Evolutionary conservation across 2,329 filamentous ascomycete genomes (phyloP), one percentile per base, ranked within the genome.

Genomic region (Esteya vermicola): DNA sequence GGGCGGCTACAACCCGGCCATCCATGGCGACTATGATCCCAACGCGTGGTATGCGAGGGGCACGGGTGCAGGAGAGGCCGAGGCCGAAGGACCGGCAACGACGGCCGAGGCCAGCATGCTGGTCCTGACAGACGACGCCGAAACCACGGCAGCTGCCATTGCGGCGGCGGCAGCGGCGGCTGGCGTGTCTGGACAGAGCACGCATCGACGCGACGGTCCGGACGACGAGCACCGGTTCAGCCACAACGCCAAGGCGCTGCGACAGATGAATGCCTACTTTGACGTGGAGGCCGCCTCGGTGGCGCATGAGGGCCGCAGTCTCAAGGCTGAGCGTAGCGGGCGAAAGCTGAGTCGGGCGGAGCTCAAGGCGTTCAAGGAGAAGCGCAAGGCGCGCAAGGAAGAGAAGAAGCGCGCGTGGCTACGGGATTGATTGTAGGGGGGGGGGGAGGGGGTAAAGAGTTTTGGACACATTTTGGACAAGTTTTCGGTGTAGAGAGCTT

Each of bases 1-100:
- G 2, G 79, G 80, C 43, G 86, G 89, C 45, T 98, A 98, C 63
- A 94, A 96, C 55, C 91, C 91, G 1, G 83, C 85, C 20, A 89
- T 98, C 34, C 91, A 98, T 57, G 91, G 91, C 50, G 82, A 88
- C 62, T 98, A 95, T 64, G 91, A 98, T 53, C 86, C 88, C 4
- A 91, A 80, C 44, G 89, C 91, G n/a, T 83, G 86, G 64, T 98
- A 98, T 57, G 89, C 91, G 10, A 72, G 83, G 54, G 45, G 52
- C 59, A 14, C 26, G 5, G 19, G 16, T 12, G 1, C 16, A 3
- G 20, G 14, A 10, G 35, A 49, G 55, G 10, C 52, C n/a, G 27
- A 12, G 4, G 19, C 22, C 5, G n/a, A n/a, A n/a, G n/a, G 12
- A 25, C 8, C 13, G 51, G 55, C 9, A 51, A 55, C 10, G 53